phyloP scores from a whole-genome alignment of 345 rosid genomes.

The Rhodamnia rubescens region DNA sequence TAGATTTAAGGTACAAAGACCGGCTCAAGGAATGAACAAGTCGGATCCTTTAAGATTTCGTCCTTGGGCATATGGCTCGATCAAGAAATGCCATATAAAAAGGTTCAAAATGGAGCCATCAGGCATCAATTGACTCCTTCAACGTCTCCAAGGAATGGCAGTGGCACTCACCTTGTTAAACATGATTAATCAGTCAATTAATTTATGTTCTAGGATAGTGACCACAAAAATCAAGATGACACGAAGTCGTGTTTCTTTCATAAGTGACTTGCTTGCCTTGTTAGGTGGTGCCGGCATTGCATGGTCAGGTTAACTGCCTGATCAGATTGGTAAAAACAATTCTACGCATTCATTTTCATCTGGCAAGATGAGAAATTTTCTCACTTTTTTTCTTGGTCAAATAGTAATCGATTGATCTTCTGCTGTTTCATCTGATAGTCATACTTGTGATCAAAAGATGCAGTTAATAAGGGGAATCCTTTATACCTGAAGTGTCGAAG shows the following conservation, averaged over 20 bases:
- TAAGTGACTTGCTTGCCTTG: not conserved
- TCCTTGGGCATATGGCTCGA: not conserved
- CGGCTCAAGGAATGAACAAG: not conserved
- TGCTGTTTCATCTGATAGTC: accelerated
- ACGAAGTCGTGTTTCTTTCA: not conserved
- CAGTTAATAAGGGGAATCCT: not conserved
- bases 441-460: not conserved
- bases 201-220: not conserved
- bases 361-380: too few relatives aligned
- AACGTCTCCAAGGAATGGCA: not conserved
- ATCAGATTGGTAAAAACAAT: not conserved
- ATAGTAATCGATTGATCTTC: not conserved
- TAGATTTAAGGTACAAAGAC: not conserved
- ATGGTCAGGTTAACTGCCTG: not conserved
- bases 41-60: not conserved
- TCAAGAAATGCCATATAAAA: not conserved
- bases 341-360: too few relatives aligned
- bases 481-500: not conserved
- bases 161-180: not conserved
- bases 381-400: too few relatives aligned
- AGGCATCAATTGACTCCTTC: not conserved
- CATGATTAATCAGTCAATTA: not conserved
- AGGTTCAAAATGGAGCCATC: not conserved
- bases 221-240: not conserved
- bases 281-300: not conserved